These are phyloP conservation scores for Didymella pinodella DNA, from an alignment of 2,329 filamentous ascomycete genomes.

Conservation along the genomic window DNA sequence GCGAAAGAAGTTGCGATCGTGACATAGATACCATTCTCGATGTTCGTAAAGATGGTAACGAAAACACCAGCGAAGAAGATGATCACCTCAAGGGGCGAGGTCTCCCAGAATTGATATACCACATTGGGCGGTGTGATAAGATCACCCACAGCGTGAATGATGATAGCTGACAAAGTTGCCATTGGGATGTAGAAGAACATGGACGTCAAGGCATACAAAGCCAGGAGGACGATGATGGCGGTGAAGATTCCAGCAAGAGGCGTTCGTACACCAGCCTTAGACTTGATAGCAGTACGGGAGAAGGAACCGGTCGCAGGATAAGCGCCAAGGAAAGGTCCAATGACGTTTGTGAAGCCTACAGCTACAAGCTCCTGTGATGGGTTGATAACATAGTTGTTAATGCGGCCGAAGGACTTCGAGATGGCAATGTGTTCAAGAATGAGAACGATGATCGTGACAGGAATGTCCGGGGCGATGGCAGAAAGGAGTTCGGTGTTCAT, in stretches of 20 bases:
- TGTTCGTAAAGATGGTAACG: conserved; percentile 85
- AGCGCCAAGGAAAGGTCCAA: conserved; percentile 88
- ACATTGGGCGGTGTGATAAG: conserved; percentile 91
- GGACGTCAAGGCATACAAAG: conserved; percentile 86
- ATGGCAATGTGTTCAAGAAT: conserved; percentile 98
- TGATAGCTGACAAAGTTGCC: conserved; percentile 82
- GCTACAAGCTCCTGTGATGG: conserved; percentile 96
- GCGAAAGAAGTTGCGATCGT: conserved; percentile 80
- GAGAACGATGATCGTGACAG: conserved; percentile 87
- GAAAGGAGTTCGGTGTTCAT: conserved; percentile 72
- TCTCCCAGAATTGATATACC: conserved; percentile 93
- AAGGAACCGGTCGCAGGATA: conserved; percentile 96
- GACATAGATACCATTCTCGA: conserved; percentile 91
- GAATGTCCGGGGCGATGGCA: conserved; percentile 75
- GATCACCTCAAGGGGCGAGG: conserved; percentile 86
- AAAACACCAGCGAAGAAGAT: conserved; percentile 92
- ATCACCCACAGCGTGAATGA: conserved; percentile 95
- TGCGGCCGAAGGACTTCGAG: conserved; percentile 91
- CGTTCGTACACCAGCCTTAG: conserved; percentile 92
- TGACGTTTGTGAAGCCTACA: conserved; percentile 87
- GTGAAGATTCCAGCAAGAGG: conserved; percentile 92
- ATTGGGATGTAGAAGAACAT: conserved; percentile 96
- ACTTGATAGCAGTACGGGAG: conserved; percentile 95
- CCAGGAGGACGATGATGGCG: conserved; percentile 82
- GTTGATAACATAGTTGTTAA: conserved; percentile 98